Conservation (phyloP, 768 basidiomycete species). For the Tulasnella calospora region DNA sequence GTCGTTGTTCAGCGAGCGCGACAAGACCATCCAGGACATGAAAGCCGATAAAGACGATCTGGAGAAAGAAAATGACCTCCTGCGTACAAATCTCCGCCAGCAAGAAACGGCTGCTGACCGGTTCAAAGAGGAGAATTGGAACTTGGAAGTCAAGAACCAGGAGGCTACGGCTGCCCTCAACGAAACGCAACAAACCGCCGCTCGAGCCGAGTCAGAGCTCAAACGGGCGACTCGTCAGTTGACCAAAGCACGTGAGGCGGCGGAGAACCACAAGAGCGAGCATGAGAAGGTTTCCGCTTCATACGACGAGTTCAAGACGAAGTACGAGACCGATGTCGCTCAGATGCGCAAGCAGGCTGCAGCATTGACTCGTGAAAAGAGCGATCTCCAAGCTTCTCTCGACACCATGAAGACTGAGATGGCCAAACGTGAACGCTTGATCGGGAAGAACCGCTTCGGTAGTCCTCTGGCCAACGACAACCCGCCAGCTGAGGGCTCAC, state of each 20-base stretch:
- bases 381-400: slow-evolving; percentile 76
- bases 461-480: slow-evolving; percentile 5
- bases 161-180: slow-evolving; percentile 69
- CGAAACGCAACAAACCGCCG: slow-evolving; percentile 58
- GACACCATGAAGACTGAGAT: slow-evolving; percentile 72
- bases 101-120: slow-evolving; percentile 79
- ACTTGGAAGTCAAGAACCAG: slow-evolving; percentile 88
- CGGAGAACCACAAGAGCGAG: slow-evolving; percentile 85
- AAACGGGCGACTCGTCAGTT: slow-evolving; percentile 75
- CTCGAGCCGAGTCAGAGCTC: slow-evolving; percentile 75
- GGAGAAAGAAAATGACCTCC: slow-evolving; percentile 68
- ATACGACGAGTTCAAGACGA: slow-evolving; percentile 71
- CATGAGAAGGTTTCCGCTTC: slow-evolving; percentile 59
- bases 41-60: slow-evolving; percentile 89
- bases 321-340: slow-evolving; percentile 93
- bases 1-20: slow-evolving; percentile 82
- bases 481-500: slow-evolving; percentile 38
- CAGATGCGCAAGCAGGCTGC: slow-evolving; percentile 84
- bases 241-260: slow-evolving; percentile 61
- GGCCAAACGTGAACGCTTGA: slow-evolving; percentile 47
- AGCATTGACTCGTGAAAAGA: slow-evolving; percentile 84
- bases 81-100: slow-evolving; percentile 65
- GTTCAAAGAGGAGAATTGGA: slow-evolving; percentile 99
- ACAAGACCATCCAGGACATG: slow-evolving; percentile 87
- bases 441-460: slow-evolving; percentile 12